Evolutionary conservation across 1,139 yeast genomes (phyloP).

Genomic region (Yamadazyma dendronema): DNA sequence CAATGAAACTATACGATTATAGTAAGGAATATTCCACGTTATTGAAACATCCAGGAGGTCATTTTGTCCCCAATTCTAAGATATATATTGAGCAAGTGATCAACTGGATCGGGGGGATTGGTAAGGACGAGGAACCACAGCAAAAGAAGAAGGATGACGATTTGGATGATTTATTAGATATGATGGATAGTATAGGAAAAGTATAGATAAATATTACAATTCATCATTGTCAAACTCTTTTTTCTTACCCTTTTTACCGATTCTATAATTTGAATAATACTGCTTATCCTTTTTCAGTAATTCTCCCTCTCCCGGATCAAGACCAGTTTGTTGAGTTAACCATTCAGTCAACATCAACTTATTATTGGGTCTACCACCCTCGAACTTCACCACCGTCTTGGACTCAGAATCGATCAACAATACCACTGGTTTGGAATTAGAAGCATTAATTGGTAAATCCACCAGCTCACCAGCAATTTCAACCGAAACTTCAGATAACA

Average conservation of each 20-base stretch:
- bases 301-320: slow-evolving; percentile 37
- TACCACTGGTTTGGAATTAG: slow-evolving; percentile 28
- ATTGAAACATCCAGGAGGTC: slow-evolving; percentile 80
- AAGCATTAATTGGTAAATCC: slow-evolving; percentile 19
- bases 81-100: slow-evolving; percentile 56
- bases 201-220: slow-evolving; percentile 19
- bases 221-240: slow-evolving; percentile 30
- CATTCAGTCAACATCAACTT: slow-evolving; percentile 35
- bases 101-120: slow-evolving; percentile 45
- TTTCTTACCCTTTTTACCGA: slow-evolving; percentile 22
- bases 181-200: slow-evolving; percentile 37
- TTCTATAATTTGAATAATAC: slow-evolving; percentile 30
- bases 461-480: slow-evolving; percentile 21
- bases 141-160: slow-evolving; percentile 20
- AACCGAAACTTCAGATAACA: slow-evolving; percentile 11
- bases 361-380: slow-evolving; percentile 25
- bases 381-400: slow-evolving; percentile 22
- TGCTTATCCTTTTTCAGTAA: slow-evolving; percentile 36
- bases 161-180: slow-evolving; percentile 32
- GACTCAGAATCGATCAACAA: slow-evolving; percentile 25
- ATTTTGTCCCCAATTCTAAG: slow-evolving; percentile 77
- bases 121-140: slow-evolving; percentile 5
- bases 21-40: slow-evolving; percentile 47
- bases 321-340: slow-evolving; percentile 28
- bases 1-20: slow-evolving; percentile 54